A percentile compares a stretch with the other conserved stretches of the same genome.
Evolutionary conservation across 495 filamentous ascomycete genomes (phyloP).

Genomic region (Neurospora sp.): DNA sequence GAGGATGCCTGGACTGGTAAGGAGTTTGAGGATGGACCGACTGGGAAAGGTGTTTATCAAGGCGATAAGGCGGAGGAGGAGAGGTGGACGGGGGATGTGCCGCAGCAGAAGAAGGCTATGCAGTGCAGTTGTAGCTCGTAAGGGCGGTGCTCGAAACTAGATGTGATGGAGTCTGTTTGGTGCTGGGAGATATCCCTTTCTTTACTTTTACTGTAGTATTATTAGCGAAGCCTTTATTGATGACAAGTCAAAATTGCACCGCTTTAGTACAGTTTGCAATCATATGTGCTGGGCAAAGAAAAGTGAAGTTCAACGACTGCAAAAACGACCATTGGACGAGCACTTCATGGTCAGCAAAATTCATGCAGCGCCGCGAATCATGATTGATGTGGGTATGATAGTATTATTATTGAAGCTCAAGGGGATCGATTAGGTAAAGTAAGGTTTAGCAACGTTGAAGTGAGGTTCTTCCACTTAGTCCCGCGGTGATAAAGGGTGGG

Average conservation of each 20-base stretch:
- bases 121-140: slow-evolving; percentile 79
- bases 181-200: background rate
- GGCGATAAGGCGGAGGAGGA: slow-evolving; percentile 62
- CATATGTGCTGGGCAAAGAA: background rate
- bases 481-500: background rate
- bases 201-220: background rate
- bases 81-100: slow-evolving; percentile 83
- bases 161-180: background rate
- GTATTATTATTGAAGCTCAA: background rate
- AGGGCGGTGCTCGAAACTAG: background rate
- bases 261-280: background rate
- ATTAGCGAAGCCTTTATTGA: background rate
- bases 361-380: background rate
- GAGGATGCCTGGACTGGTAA: slow-evolving; percentile 60
- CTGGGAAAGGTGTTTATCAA: slow-evolving; percentile 16
- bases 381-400: background rate
- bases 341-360: background rate
- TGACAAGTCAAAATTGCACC: background rate
- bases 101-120: slow-evolving; percentile 61
- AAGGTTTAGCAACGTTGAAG: background rate
- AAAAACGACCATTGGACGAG: background rate
- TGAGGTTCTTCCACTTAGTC: background rate
- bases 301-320: background rate
- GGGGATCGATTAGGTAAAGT: background rate
- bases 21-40: slow-evolving; percentile 17